Base-by-base conservation (phyloP, 208 protist genomes). In the Wallacemonas sp. region DNA sequence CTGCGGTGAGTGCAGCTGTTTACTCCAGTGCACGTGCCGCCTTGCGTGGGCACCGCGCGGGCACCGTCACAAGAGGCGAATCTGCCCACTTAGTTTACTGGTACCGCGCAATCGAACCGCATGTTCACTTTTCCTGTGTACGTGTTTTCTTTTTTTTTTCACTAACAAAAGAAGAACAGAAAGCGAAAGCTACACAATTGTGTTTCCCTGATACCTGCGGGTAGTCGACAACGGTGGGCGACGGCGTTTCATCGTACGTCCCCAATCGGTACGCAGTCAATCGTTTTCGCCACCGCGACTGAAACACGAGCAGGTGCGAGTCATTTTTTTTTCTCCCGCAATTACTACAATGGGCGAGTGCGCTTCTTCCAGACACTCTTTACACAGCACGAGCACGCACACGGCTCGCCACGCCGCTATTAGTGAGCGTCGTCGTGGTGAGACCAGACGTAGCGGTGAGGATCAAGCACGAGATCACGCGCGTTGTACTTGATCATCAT, bases 401-500 rank as follows among this genome's bases (percentile, higher is more conserved):
- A 38, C 34, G 13, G 34, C n/a, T n/a, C n/a, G n/a, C n/a, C n/a
- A n/a, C n/a, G n/a, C n/a, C n/a, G n/a, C n/a, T n/a, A 34, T 82
- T 89, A 92, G 81, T 94, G 85, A 57, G 90, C 85, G 29, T 92
- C 89, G 61, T 90, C 82, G 33, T 83, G 85, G 69, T 85, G 77
- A 34, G 76, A 85, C 83, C 86, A 94, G 12, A 92, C 79, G 73
- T 94, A 94, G 65, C 89, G 89, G 79, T 92, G 89, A 33, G 89
- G 89, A 54, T 94, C 89, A 60, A 83, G 69, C 17, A 92, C 63
- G 34, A 92, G 67, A 65, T 89, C 83, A 26, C 81, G 86, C 8
- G 89, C 85, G 73, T 92, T 94, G 71, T 88, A 91, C 73, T 94
- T 94, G 70, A 91, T 83, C 58, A 81, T 71, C 79, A 94, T 83